Conservation (phyloP, 2,329 filamentous ascomycete genomes). For the Aspergillus aculeatus region DNA sequence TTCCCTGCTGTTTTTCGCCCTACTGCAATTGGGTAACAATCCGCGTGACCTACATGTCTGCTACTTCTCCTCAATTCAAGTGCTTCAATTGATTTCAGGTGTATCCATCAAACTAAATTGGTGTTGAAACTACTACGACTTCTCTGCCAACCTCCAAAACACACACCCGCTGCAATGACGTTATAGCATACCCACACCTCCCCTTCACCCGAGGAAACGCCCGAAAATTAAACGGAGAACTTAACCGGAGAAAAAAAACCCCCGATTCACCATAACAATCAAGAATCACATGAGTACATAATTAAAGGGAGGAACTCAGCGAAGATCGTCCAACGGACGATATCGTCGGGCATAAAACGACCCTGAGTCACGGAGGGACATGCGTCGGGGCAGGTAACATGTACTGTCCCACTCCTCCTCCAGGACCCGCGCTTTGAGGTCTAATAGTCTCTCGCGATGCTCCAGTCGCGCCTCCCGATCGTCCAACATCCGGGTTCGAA, state of each 20-base stretch:
- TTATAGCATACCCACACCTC: slow-evolving; percentile 8
- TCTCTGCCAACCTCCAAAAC: neutral
- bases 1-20: neutral
- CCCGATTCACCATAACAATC: neutral
- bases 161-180: slow-evolving; percentile 4
- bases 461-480: slow-evolving; percentile 28
- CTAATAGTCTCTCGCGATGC: slow-evolving; percentile 24
- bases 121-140: neutral
- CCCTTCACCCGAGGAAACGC: slow-evolving; percentile 8
- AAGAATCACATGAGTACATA: too few relatives aligned
- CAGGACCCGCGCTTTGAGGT: slow-evolving; percentile 20
- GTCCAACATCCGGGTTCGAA: slow-evolving; percentile 29
- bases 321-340: slow-evolving; percentile 11
- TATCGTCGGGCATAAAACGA: slow-evolving; percentile 17
- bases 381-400: slow-evolving; percentile 12
- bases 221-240: slow-evolving; percentile 6
- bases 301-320: neutral
- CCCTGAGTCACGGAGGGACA: slow-evolving; percentile 20
- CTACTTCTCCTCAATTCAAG: neutral
- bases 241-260: slow-evolving; percentile 4
- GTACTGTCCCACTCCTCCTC: slow-evolving; percentile 20
- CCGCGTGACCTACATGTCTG: slow-evolving; percentile 3
- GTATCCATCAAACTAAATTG: neutral
- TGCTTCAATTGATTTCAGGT: too few relatives aligned
- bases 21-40: neutral